These are phyloP conservation scores for Xylona heveae DNA, from an alignment of 495 filamentous ascomycete species.

Conservation along the genomic window DNA sequence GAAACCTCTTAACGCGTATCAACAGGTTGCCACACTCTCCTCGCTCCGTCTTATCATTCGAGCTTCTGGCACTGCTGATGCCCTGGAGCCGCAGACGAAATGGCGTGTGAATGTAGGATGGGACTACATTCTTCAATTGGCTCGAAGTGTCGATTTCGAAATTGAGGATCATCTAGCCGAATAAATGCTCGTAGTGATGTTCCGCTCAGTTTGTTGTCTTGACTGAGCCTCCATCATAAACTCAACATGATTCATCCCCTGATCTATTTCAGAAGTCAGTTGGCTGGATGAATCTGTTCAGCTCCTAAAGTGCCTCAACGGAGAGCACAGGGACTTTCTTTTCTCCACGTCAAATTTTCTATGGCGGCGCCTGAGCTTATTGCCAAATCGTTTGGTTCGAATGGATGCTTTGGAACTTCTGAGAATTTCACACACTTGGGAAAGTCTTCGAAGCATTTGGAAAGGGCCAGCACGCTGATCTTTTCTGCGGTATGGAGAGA, in stretches of 20 bases:
- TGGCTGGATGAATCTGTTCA: too few relatives aligned
- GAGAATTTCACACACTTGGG: conserved; percentile 1
- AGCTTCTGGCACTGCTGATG: conserved; percentile 29
- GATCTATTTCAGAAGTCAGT: too few relatives aligned
- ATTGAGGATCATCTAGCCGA: conserved; percentile 50
- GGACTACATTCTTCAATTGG: conserved; percentile 44
- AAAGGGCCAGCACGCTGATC: neutral
- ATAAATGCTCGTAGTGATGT: conserved; percentile 11
- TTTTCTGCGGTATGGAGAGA: neutral
- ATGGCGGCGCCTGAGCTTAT: too few relatives aligned
- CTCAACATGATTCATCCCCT: too few relatives aligned
- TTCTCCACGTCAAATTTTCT: too few relatives aligned
- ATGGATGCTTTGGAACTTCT: too few relatives aligned
- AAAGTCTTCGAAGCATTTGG: neutral
- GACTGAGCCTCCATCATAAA: too few relatives aligned
- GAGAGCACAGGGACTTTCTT: too few relatives aligned
- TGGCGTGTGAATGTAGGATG: conserved; percentile 59
- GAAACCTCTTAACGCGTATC: too few relatives aligned
- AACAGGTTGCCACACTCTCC: conserved; percentile 53
- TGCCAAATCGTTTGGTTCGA: too few relatives aligned
- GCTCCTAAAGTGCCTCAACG: too few relatives aligned
- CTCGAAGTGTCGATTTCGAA: conserved; percentile 48
- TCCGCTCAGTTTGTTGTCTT: neutral
- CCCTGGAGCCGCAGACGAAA: conserved; percentile 40
- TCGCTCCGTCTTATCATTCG: conserved; percentile 54